A percentile compares a stretch with the other conserved stretches of the same genome.
These are phyloP conservation scores for Boletus rubroflammeus DNA, from an alignment of 768 basidiomycete species.

Conservation along the genomic window DNA sequence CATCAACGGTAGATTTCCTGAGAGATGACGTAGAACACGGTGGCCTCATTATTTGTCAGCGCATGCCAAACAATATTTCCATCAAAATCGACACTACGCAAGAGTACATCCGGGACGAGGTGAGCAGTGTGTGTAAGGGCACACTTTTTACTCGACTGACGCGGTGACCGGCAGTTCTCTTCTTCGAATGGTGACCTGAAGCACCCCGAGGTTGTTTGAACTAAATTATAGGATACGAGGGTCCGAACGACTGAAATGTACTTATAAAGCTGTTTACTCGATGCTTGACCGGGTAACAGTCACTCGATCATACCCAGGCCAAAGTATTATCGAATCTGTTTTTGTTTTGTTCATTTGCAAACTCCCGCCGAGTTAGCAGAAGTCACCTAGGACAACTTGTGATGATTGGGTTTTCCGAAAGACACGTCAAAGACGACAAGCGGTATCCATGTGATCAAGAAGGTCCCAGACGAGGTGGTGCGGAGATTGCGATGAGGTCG, in stretches of 20 bases:
- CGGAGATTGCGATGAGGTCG: too few relatives aligned
- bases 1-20: slow-evolving; percentile 4
- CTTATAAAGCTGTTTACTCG: neutral
- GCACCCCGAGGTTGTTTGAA: slow-evolving; percentile 4
- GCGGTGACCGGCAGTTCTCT: neutral
- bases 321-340: neutral
- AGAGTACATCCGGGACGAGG: slow-evolving; percentile 44
- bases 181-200: slow-evolving; percentile 8
- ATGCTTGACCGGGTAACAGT: neutral
- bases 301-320: neutral
- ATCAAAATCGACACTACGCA: slow-evolving; percentile 64
- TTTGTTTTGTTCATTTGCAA: neutral
- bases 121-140: slow-evolving; percentile 1
- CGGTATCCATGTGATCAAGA: neutral
- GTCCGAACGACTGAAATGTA: too few relatives aligned
- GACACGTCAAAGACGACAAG: too few relatives aligned
- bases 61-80: slow-evolving; percentile 47
- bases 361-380: neutral
- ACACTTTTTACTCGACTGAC: neutral
- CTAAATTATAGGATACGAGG: neutral
- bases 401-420: too few relatives aligned
- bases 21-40: too few relatives aligned
- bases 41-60: slow-evolving; percentile 5
- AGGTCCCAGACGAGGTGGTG: too few relatives aligned
- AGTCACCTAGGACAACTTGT: too few relatives aligned